Evolutionary conservation across 768 basidiomycete species (phyloP).

Genomic region (Russula sp.): DNA sequence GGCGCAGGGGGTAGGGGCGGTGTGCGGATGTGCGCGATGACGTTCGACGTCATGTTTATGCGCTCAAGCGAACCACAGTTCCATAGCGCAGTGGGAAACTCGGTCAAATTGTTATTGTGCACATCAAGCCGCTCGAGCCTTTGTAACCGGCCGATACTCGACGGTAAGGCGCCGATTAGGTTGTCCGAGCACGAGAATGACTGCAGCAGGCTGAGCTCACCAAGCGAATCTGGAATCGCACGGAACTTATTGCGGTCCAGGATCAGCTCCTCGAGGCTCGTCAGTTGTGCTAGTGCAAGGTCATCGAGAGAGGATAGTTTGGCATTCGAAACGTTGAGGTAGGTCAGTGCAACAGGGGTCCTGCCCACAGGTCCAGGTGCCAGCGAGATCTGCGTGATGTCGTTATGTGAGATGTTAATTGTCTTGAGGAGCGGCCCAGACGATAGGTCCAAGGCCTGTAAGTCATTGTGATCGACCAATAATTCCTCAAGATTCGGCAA

Average conservation of each 20-base stretch:
- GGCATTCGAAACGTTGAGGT: conserved; percentile 79
- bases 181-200: conserved; percentile 88
- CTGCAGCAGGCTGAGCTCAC: conserved; percentile 61
- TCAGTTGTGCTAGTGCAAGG: conserved; percentile 60
- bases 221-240: conserved; percentile 75
- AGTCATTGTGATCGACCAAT: conserved; percentile 73
- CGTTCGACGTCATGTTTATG: conserved; percentile 87
- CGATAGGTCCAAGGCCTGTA: conserved; percentile 74
- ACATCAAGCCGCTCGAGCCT: conserved; percentile 73
- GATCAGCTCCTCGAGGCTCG: conserved; percentile 60
- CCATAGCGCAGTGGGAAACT: conserved; percentile 76
- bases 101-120: conserved; percentile 83
- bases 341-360: conserved; percentile 52
- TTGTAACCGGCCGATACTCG: conserved; percentile 66
- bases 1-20: conserved; percentile 35
- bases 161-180: conserved; percentile 67
- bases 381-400: conserved; percentile 72
- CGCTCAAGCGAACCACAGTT: conserved; percentile 61
- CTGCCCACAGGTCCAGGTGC: conserved; percentile 41
- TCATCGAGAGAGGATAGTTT: conserved; percentile 83
- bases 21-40: conserved; percentile 65
- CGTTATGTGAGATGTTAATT: conserved; percentile 80
- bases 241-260: conserved; percentile 86
- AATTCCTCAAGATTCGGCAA: conserved; percentile 64
- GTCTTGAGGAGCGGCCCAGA: conserved; percentile 57